Base-by-base conservation (phyloP, 129 eudicot species). In the Scalesia atractyloides region DNA sequence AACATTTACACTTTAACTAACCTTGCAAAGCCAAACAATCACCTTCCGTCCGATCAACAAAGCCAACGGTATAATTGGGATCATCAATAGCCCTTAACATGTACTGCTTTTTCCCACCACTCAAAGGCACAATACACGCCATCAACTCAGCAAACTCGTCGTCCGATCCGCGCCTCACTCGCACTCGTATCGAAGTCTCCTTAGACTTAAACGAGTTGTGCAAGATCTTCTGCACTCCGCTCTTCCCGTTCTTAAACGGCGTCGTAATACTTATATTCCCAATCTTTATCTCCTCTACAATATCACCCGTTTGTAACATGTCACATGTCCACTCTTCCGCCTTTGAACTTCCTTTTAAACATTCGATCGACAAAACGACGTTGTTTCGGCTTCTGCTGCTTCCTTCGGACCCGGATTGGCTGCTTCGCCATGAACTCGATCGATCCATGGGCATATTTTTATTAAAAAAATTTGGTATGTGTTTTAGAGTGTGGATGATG, bases 311-410 rank as follows among this genome's bases (percentile, higher is more conserved):
- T 52, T 89, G 91, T 5, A 92, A 64, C 73, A 75, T 84, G 74
- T 82, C 83, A 17, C 88, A 87, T 30, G 95, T 74, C 98, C 98
- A 92, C 66, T 92, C 98, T 26, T 89, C 98, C 33, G 90, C 95
- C 54, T 83, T 87, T 0, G 98, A 87, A 60, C 88, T 89, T 1
- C 96, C 96, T 72, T 81, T 83, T 3, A 92, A 63, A 76, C 98
- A 92, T 46, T 89, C 92, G 14, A 92, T 67, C 0, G 98, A 91
- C 17, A 92, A 72, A 0, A 91, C 86, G 7, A 62, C 68, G 1
- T 78, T 18, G 62, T 48, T 66, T 0, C 70, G 66, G 24, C 10
- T 9, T 30, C 54, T 15, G 71, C 63, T 54, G 74, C 57, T 16
- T 11, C 61, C 37, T 7, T 73, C 76, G 8, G 70, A 76, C 50